These are phyloP conservation scores for Fusarium udum DNA, from an alignment of 2,329 filamentous ascomycete genomes.

Conservation along the genomic window DNA sequence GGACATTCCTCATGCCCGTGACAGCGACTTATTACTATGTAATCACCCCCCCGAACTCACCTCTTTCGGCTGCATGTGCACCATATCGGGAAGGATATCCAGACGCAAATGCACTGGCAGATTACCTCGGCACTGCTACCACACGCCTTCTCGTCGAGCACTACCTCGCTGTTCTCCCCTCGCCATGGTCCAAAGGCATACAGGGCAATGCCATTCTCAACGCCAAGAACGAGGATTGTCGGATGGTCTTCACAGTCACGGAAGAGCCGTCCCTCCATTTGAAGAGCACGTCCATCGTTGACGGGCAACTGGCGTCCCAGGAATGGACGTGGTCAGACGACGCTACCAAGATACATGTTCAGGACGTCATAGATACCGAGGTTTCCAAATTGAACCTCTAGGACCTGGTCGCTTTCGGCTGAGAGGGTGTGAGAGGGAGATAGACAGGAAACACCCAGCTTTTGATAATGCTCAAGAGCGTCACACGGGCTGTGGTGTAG, in stretches of 20 bases:
- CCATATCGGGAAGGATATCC: constrained; percentile 58
- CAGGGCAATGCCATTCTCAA: constrained; percentile 48
- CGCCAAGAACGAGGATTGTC: constrained; percentile 39
- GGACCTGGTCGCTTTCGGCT: background rate
- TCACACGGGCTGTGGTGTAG: background rate
- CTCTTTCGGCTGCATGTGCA: constrained; percentile 53
- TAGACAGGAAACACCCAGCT: background rate
- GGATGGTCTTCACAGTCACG: constrained; percentile 48
- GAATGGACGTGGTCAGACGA: constrained; percentile 47
- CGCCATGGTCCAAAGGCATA: constrained; percentile 45
- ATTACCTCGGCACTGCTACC: constrained; percentile 58
- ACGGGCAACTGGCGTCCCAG: constrained; percentile 21
- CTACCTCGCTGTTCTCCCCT: constrained; percentile 42
- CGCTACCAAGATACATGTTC: constrained; percentile 18
- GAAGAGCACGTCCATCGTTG: constrained; percentile 28
- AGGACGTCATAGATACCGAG: constrained; percentile 37
- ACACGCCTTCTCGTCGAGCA: constrained; percentile 53
- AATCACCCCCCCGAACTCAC: constrained; percentile 49
- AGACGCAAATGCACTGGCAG: constrained; percentile 54
- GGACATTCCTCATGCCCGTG: constrained; percentile 55
- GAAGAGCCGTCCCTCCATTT: constrained; percentile 36
- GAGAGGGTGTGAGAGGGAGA: background rate
- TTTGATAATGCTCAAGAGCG: background rate
- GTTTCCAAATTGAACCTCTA: constrained; percentile 22
- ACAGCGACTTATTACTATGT: constrained; percentile 58